These are phyloP conservation scores for Aspergillus ellipticus DNA, from an alignment of 495 filamentous ascomycete species.

Conservation along the genomic window DNA sequence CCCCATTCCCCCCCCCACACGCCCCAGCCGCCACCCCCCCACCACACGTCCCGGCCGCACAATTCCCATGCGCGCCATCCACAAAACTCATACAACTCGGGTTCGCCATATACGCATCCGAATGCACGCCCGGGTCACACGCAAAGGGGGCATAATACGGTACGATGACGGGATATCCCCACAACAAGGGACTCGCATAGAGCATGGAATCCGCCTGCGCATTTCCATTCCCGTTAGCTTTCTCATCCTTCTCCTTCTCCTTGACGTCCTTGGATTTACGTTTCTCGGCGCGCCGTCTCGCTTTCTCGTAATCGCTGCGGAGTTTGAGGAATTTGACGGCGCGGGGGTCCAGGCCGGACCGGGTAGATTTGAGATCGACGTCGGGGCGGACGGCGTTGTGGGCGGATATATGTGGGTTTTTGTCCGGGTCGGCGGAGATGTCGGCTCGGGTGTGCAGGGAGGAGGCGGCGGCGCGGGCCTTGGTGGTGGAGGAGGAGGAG, in stretches of 20 bases:
- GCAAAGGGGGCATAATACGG: constrained; percentile 52
- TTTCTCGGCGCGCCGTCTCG: constrained; percentile 57
- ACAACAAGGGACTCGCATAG: constrained; percentile 28
- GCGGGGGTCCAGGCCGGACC: constrained; percentile 2
- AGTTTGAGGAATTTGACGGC: constrained; percentile 39
- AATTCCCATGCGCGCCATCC: constrained; percentile 40
- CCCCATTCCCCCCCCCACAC: constrained; percentile 43
- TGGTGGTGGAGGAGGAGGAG: constrained; percentile 24
- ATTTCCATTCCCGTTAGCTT: background rate
- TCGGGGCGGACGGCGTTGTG: constrained; percentile 55
- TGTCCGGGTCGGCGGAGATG: constrained; percentile 53
- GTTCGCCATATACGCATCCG: constrained; percentile 39
- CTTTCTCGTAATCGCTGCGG: constrained; percentile 60
- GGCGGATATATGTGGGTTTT: constrained; percentile 67
- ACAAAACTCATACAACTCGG: constrained; percentile 43
- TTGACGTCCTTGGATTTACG: constrained; percentile 46
- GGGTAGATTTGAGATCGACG: constrained; percentile 8
- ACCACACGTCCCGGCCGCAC: constrained; percentile 47
- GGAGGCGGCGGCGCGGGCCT: constrained; percentile 37
- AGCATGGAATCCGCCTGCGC: background rate
- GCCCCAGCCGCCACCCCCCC: constrained; percentile 52
- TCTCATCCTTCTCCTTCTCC: constrained; percentile 25
- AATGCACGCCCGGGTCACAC: constrained; percentile 43
- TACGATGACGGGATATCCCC: constrained; percentile 47
- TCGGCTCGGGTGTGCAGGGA: constrained; percentile 51